Evolutionary conservation across 2,329 filamentous ascomycete genomes (phyloP).

Genomic region (Phyllosticta ampelicida): DNA sequence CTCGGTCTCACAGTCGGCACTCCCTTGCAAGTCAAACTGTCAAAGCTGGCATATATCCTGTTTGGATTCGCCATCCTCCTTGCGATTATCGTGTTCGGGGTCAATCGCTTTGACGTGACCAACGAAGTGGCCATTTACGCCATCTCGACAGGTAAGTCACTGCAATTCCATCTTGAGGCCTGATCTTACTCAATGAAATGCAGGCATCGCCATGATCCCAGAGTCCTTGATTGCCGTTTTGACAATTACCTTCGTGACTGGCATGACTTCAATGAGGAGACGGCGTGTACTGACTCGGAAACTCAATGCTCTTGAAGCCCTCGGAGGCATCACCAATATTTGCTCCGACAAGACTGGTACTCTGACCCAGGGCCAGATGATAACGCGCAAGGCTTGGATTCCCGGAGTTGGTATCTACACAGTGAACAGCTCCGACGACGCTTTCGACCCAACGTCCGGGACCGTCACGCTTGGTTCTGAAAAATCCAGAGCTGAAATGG

Average conservation of each 20-base stretch:
- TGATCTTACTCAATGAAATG: constrained; percentile 8
- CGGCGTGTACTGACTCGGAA: constrained; percentile 27
- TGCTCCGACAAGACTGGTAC: constrained; percentile 44
- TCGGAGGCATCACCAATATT: constrained; percentile 32
- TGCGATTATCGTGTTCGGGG: constrained; percentile 26
- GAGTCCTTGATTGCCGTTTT: constrained; percentile 21
- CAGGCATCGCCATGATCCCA: constrained; percentile 26
- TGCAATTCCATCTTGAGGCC: neutral
- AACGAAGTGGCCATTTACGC: constrained; percentile 29
- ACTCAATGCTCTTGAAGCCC: constrained; percentile 25
- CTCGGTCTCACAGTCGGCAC: constrained; percentile 19
- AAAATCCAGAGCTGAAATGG: constrained; percentile 18
- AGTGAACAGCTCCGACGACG: constrained; percentile 20
- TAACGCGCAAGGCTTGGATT: constrained; percentile 26
- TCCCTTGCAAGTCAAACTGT: constrained; percentile 14
- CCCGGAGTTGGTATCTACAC: constrained; percentile 24
- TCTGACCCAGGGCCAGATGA: constrained; percentile 26
- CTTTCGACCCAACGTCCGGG: constrained; percentile 23
- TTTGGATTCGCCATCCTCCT: constrained; percentile 28
- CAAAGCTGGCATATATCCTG: constrained; percentile 16
- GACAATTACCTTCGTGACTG: constrained; percentile 29
- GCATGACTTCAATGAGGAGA: constrained; percentile 26
- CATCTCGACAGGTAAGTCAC: constrained; percentile 19
- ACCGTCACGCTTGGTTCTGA: constrained; percentile 16
- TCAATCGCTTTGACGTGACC: constrained; percentile 27